These are phyloP conservation scores for Musa itinerans DNA, from an alignment of 176 grass and related monocot species.

Conservation along the genomic window DNA sequence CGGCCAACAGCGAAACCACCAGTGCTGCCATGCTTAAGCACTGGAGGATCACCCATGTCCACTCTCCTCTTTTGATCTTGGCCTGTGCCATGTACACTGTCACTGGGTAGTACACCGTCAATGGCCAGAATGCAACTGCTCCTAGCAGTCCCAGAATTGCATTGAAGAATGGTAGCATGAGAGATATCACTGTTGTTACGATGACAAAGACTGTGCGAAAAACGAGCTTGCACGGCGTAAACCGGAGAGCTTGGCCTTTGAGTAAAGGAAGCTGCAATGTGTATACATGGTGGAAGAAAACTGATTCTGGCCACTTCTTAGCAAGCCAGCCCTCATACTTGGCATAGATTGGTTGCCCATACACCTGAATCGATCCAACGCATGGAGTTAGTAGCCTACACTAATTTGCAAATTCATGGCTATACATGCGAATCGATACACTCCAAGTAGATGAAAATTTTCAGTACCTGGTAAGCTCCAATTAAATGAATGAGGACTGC, in stretches of 20 bases:
- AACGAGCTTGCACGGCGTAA: slow-evolving; percentile 64
- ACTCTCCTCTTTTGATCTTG: slow-evolving; percentile 43
- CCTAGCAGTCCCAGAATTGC: slow-evolving; percentile 74
- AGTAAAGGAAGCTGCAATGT: slow-evolving; percentile 32
- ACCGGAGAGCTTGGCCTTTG: slow-evolving; percentile 31
- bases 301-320: slow-evolving; percentile 42
- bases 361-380: slow-evolving; percentile 38
- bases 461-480: slow-evolving; percentile 69
- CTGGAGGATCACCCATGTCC: slow-evolving; percentile 64
- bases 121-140: slow-evolving; percentile 67
- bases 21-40: slow-evolving; percentile 53
- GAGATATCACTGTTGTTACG: slow-evolving; percentile 50
- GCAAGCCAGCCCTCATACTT: slow-evolving; percentile 66
- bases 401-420: background rate
- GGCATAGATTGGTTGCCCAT: slow-evolving; percentile 68
- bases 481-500: slow-evolving; percentile 73
- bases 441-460: background rate
- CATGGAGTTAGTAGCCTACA: background rate
- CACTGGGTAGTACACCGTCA: slow-evolving; percentile 81
- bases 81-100: slow-evolving; percentile 74
- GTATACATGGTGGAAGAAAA: slow-evolving; percentile 59
- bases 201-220: slow-evolving; percentile 59
- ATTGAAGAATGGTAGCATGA: slow-evolving; percentile 94
- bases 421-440: background rate
- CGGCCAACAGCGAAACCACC: slow-evolving; percentile 59